Conservation (phyloP, 1,284 basidiomycete genomes). For the Rhizoctonia solani region DNA sequence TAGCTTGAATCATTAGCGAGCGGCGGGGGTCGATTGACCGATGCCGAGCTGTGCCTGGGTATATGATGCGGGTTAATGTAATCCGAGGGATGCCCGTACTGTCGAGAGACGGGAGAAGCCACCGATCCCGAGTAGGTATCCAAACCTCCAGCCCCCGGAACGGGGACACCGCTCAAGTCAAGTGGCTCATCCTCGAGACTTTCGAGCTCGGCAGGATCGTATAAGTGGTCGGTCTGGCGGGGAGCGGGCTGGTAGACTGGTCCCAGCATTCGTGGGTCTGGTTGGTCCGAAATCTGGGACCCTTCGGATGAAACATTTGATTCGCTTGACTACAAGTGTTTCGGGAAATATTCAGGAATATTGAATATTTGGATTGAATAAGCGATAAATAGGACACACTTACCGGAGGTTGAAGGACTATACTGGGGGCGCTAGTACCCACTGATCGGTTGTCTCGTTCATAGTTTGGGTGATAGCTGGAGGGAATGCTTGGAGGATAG, state of each 20-base stretch:
- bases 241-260: neutral
- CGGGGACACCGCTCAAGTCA: conserved; percentile 10
- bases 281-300: neutral
- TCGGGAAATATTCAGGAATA: conserved; percentile 1
- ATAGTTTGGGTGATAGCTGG: too few species aligned
- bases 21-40: conserved; percentile 7
- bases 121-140: too few species aligned
- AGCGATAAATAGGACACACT: neutral
- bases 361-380: neutral
- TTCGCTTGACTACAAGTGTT: conserved; percentile 20
- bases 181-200: conserved; percentile 32
- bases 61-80: conserved; percentile 4
- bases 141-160: too few species aligned
- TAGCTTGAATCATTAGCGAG: neutral
- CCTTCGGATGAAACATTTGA: conserved; percentile 11
- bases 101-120: neutral
- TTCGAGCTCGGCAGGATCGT: conserved; percentile 3
- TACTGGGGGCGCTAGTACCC: conserved; percentile 11
- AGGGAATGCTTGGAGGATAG: too few species aligned
- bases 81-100: neutral
- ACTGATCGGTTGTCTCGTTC: conserved; percentile 10
- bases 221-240: neutral
- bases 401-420: conserved; percentile 20
- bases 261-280: neutral
- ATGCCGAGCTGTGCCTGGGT: neutral